Evolutionary conservation across 257 asterid genomes (phyloP), one percentile per base, ranked within the genome.

Genomic region (Cordia subcordata): DNA sequence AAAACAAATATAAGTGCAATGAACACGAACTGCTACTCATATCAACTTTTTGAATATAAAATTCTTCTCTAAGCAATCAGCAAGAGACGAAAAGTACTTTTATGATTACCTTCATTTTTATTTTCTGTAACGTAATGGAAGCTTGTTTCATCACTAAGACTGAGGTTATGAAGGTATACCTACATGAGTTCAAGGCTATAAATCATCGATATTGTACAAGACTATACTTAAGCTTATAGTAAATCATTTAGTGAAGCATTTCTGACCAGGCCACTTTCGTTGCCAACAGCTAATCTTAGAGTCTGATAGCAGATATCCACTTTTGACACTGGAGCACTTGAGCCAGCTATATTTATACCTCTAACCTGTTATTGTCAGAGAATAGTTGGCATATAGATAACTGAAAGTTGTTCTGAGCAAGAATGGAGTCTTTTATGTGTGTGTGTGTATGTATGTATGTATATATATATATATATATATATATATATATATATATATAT

Each of bases 251-350:
- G 67, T 49, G 59, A 70, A 66, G 63, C 23, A 70, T 73, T 71
- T 72, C 97, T 80, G 63, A 87, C 94, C 96, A 79, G 84, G 73
- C 93, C 93, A 77, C 95, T 67, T 76, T 83, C 88, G 70, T 80
- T 76, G 57, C 96, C 97, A 64, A 87, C 84, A 32, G 96, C 96
- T 68, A 90, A 79, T 76, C 76, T 78, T 72, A 79, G 69, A 5
- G 90, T 84, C 71, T 74, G 73, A 69, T 81, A 64, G 82, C 93
- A 90, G 59, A 90, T 76, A 59, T 76, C 90, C 45, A 90, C 42
- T 72, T 58, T 70, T 38, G 88, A 74, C 63, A 87, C 80, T 12
- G 95, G 75, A 65, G 83, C 79, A 69, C 69, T 69, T 68, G 90
- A 71, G 65, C 70, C 79, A 58, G 58, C 73, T 59, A 67, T 38